Base-by-base conservation (phyloP, 2,329 filamentous ascomycete species). In the Beauveria sp. region DNA sequence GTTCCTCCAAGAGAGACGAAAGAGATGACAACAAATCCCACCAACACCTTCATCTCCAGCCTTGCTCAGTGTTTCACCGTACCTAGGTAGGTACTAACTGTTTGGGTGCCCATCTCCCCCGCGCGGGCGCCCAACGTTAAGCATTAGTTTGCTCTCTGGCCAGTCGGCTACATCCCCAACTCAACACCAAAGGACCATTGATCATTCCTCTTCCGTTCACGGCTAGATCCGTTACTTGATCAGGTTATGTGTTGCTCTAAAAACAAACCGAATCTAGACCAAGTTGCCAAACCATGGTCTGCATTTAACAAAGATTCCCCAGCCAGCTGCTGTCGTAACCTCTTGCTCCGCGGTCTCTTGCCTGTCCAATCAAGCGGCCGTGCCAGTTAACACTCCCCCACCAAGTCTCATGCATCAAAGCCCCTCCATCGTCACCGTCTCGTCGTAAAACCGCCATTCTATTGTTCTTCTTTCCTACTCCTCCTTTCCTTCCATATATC, bases 351-450 rank as follows among this genome's bases (percentile, higher is more conserved):
- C 37, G 22, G 37, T 40, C 22, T n/a, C 43, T 37, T 41, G n/a
- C 9, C 57, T 47, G 57, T 59, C 57, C 57, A 59, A 59, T 59
- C 57, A 59, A 53, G 48, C 57, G 37, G 40, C 40, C n/a, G 37
- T 53, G n/a, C 57, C 48, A 37, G n/a, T 43, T 47, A 10, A 24
- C 22, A 26, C 28, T 59, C 57, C 57, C 57, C 57, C 57, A 59
- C 57, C 57, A 53, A 30, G 57, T 53, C 57, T 59, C 48, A 53
- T 59, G 57, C 57, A 53, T 44, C 46, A 59, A 44, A 63, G 68
- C 70, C 70, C 70, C 70, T 72, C 70, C 67, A 72, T 70, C 67
- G 67, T 71, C 69, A 72, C 70, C 70, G 69, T 67, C 67, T 69
- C 67, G 26, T 34, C 64, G 64, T 58, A 55, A 51, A 55, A 52